Percentiles rank a stretch among this genome's conserved stretches.
phyloP scores from a whole-genome alignment of 371 early-diverging fungal species.

The Parasitella parasitica region DNA sequence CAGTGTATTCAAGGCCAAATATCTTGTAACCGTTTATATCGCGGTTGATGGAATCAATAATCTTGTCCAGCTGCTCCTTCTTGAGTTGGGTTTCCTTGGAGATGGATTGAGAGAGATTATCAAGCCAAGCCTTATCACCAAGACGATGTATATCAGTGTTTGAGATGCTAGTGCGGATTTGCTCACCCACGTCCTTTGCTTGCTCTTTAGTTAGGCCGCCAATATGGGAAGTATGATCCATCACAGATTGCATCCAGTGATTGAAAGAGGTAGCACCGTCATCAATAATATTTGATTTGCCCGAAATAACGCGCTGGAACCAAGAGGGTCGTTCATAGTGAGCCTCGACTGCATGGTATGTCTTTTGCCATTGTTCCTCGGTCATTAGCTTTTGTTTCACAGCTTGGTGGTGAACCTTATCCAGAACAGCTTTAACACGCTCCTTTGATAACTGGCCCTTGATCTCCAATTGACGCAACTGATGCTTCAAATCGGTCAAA shows the following conservation, averaged over 20 bases:
- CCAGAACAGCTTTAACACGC: constrained; percentile 14
- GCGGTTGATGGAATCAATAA: constrained; percentile 16
- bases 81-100: constrained; percentile 11
- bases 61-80: constrained; percentile 15
- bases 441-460: constrained; percentile 26
- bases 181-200: constrained; percentile 5
- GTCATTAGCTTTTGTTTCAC: constrained; percentile 19
- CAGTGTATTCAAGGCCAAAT: constrained; percentile 20
- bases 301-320: constrained; percentile 23
- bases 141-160: constrained; percentile 14
- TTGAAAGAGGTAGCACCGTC: constrained; percentile 13
- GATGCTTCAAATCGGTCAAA: constrained; percentile 10
- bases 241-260: constrained; percentile 12
- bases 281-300: constrained; percentile 22
- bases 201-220: constrained; percentile 18
- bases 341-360: constrained; percentile 5
- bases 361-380: constrained; percentile 25
- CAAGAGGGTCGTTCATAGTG: constrained; percentile 14
- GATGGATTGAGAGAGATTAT: constrained; percentile 5
- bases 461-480: constrained; percentile 21
- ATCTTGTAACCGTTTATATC: constrained; percentile 17
- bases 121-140: constrained; percentile 21
- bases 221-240: not conserved
- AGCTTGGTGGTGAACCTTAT: constrained; percentile 14
- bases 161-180: constrained; percentile 4